Percentiles rank a stretch among this genome's conserved stretches.
phyloP scores from a whole-genome alignment of 805 yeast genomes.

The Starmerella davenportii region DNA sequence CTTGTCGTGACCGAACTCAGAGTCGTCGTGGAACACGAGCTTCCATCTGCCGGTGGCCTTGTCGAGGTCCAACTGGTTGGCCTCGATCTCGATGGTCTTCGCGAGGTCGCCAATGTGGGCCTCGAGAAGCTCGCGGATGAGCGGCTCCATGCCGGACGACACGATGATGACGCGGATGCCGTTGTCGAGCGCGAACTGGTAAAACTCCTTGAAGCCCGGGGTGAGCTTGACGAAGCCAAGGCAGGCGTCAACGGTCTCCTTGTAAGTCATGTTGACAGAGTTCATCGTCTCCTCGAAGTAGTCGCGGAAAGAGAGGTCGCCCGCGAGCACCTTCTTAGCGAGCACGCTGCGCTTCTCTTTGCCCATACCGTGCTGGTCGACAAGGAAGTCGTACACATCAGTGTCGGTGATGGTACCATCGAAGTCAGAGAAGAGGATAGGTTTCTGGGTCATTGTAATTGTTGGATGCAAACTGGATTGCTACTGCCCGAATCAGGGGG shows the following conservation, averaged over 20 bases:
- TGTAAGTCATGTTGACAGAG: conserved; percentile 56
- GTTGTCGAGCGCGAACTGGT: conserved; percentile 54
- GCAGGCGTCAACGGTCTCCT: conserved; percentile 57
- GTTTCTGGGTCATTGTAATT: no score
- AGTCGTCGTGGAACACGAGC: conserved; percentile 67
- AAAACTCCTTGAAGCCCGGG: conserved; percentile 74
- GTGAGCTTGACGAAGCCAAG: conserved; percentile 55
- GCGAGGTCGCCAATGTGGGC: conserved; percentile 65
- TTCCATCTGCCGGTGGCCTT: conserved; percentile 55
- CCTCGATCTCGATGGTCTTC: conserved; percentile 54
- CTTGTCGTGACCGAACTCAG: conserved; percentile 89
- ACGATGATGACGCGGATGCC: conserved; percentile 60
- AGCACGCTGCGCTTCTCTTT: conserved; percentile 42
- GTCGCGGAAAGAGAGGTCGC: conserved; percentile 42
- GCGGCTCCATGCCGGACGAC: conserved; percentile 88
- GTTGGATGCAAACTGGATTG: no score
- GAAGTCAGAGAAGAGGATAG: conserved; percentile 90
- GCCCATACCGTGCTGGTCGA: conserved; percentile 82
- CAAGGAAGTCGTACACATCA: conserved; percentile 81
- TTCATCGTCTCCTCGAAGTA: conserved; percentile 74
- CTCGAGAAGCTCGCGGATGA: conserved; percentile 58
- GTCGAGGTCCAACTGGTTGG: conserved; percentile 54
- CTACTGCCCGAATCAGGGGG: no score
- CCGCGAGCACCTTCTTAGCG: conserved; percentile 56
- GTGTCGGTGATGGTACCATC: conserved; percentile 94